Base-by-base conservation (phyloP, 805 yeast genomes). In the Huiozyma naganishii region DNA sequence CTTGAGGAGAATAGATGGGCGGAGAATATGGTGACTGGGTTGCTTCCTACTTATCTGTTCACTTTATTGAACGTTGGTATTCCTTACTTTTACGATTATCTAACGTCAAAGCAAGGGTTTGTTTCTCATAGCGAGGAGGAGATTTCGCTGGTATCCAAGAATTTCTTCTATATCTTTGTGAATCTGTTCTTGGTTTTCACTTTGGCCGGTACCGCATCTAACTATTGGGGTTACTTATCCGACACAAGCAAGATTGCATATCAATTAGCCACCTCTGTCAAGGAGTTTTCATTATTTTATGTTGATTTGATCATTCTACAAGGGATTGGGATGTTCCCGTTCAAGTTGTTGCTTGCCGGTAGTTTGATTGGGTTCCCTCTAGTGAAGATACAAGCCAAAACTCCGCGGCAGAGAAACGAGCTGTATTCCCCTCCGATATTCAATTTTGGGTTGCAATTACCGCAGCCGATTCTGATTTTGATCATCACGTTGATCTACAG, bases 101-200 rank as follows among this genome's bases (percentile, higher is more conserved):
- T 90, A 41, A 82, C 97, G 0, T 70, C 79, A 3, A 71, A 76
- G 41, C 98, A 90, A 66, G 97, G 97, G 0, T 85, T 77, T 54
- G 80, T 94, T 0, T 87, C 97, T 6, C 81, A 83, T 54, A 89
- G 95, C 35, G 97, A 92, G 52, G 95, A 85, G 52, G 97, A 92
- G 59, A 66, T 88, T 12, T 83, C 95, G 0, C 77, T 88, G 27
- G 94, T 90, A 2, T 79, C 92, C 28, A 90, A 90, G 65, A 92
- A 92, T 67, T 90, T 89, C 66, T 89, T 92, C 60, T 92, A 88
- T 63, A 83, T 89, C 33, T 92, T 92, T 66, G 95, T 90, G 50
- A 90, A 90, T 62, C 71, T 92, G 73, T 92, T 90, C 58, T 69
- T 90, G 57, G 95, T 90, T 28, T 92, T 92, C 67, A 90, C 97